These are phyloP conservation scores for Cordyceps farinosa DNA, from an alignment of 2,329 filamentous ascomycete species.

Conservation along the genomic window DNA sequence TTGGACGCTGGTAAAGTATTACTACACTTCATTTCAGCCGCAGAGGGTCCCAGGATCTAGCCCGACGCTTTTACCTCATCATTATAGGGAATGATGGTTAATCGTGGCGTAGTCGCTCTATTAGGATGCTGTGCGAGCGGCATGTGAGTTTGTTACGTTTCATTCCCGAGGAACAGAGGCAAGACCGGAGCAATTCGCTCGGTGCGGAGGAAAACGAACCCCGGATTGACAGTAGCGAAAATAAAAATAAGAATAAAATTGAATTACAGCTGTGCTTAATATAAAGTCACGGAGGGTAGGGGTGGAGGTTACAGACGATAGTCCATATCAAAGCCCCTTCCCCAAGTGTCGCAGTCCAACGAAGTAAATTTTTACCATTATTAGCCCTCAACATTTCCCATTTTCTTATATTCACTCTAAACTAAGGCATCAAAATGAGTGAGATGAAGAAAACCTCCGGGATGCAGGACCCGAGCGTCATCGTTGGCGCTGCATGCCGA, in stretches of 20 bases:
- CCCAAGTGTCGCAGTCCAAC: background rate
- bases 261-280: background rate
- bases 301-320: background rate
- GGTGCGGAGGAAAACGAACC: background rate
- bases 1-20: background rate
- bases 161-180: too few relatives aligned
- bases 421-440: background rate
- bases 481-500: slow-evolving; percentile 31
- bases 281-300: background rate
- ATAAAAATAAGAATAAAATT: background rate
- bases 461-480: slow-evolving; percentile 29
- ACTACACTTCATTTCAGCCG: slow-evolving; percentile 2
- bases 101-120: background rate
- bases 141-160: background rate
- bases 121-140: background rate
- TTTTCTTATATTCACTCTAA: too few relatives aligned
- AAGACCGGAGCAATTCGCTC: background rate
- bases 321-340: background rate
- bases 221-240: too few relatives aligned
- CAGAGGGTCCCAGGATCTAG: background rate
- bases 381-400: background rate
- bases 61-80: background rate
- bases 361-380: background rate
- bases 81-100: background rate
- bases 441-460: background rate